Evolutionary conservation across 192 early-diverging fungal species (phyloP).

Genomic region (Backusella parvicylindrica): DNA sequence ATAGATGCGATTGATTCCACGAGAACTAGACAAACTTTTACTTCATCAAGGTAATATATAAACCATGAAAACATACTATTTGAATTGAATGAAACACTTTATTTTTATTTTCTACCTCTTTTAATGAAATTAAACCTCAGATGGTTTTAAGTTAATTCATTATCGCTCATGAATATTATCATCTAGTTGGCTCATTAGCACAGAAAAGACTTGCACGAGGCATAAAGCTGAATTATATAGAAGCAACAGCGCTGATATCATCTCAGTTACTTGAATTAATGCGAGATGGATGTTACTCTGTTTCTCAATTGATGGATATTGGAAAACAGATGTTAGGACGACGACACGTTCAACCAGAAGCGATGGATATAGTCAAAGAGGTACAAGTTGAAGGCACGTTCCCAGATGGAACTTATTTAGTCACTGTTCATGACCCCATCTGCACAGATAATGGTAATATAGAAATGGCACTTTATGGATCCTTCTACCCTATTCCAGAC

Average conservation of each 20-base stretch:
- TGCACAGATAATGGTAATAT: conserved; percentile 75
- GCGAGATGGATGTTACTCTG: conserved; percentile 82
- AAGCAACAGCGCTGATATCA: conserved; percentile 82
- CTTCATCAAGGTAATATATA: conserved; percentile 59
- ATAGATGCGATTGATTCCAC: conserved; percentile 74
- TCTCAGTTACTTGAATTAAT: conserved; percentile 84
- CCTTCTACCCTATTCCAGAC: conserved; percentile 76
- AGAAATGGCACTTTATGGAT: conserved; percentile 81
- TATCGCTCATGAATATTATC: neutral
- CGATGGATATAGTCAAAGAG: conserved; percentile 65
- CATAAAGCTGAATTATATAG: conserved; percentile 78
- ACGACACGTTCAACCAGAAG: conserved; percentile 74
- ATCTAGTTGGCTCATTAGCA: conserved; percentile 71
- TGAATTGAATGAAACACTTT: neutral
- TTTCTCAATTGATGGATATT: conserved; percentile 82
- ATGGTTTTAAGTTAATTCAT: neutral
- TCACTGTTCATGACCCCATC: conserved; percentile 91
- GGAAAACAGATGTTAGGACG: conserved; percentile 85
- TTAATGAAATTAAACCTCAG: neutral
- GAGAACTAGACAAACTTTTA: conserved; percentile 89
- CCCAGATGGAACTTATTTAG: conserved; percentile 87
- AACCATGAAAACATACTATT: neutral
- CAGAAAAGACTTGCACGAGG: conserved; percentile 89
- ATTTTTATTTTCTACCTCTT: neutral
- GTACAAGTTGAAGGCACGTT: conserved; percentile 92